phyloP scores from a whole-genome alignment of 129 eudicot genomes.

The Artemisia argyi region DNA sequence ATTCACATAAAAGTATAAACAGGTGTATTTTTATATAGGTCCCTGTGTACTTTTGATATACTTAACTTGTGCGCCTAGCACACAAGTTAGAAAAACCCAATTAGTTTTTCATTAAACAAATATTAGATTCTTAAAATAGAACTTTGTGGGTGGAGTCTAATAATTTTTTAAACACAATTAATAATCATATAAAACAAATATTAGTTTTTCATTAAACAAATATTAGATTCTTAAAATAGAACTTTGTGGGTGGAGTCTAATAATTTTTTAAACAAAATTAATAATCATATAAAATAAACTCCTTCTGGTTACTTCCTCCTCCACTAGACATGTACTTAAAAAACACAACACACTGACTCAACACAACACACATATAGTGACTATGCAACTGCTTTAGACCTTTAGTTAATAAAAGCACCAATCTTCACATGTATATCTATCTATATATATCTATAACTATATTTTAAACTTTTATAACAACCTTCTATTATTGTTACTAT shows the following conservation, averaged over 20 bases:
- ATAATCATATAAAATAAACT: too few relatives aligned
- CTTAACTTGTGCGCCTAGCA: too few relatives aligned
- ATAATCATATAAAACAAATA: too few relatives aligned
- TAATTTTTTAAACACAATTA: too few relatives aligned
- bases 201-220: background rate
- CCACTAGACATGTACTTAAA: too few relatives aligned
- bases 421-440: constrained; percentile 20
- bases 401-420: constrained; percentile 12
- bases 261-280: too few relatives aligned
- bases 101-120: background rate
- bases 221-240: background rate
- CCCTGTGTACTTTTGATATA: too few relatives aligned
- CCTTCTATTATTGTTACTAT: constrained; percentile 19
- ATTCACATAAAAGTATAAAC: too few relatives aligned
- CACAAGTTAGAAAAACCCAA: too few relatives aligned
- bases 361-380: background rate
- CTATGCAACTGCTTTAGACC: constrained; percentile 1
- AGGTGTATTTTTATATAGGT: too few relatives aligned
- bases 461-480: background rate
- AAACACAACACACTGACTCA: constrained; percentile 3
- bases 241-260: background rate
- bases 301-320: too few relatives aligned
- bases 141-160: background rate
- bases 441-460: background rate
- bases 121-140: background rate